A percentile compares a stretch with the other conserved stretches of the same genome.
These are phyloP conservation scores for Raddia guianensis DNA, from an alignment of 176 grass and related monocot genomes.

Conservation along the genomic window DNA sequence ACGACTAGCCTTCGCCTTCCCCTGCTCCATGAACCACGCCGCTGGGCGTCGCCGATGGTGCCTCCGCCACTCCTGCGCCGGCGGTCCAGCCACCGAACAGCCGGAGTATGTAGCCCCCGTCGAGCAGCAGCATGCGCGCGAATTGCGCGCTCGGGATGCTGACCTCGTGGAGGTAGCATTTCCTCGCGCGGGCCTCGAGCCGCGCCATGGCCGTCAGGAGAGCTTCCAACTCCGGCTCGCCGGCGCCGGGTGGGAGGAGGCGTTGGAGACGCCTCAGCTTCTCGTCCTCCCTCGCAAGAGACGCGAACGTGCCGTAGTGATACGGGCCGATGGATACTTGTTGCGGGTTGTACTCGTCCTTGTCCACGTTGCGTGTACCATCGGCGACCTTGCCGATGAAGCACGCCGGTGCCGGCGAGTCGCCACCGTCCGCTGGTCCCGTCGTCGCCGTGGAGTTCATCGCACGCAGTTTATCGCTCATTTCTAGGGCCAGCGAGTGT, in stretches of 20 bases:
- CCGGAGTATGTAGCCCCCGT: conserved; percentile 17
- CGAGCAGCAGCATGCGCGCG: conserved; percentile 26
- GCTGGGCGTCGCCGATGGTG: background rate
- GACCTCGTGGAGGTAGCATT: background rate
- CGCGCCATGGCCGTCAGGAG: background rate
- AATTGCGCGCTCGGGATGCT: background rate
- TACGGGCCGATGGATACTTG: conserved; percentile 40
- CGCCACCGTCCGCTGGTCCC: background rate
- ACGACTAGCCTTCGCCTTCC: no score
- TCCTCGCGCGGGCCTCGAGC: background rate
- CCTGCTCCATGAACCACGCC: background rate
- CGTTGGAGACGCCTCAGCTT: background rate
- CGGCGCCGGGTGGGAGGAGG: background rate
- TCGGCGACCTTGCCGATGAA: conserved; percentile 2
- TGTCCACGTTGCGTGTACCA: background rate
- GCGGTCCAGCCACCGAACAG: background rate
- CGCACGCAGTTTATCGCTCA: background rate
- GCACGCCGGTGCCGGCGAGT: background rate
- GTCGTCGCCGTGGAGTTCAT: background rate
- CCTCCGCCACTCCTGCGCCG: no score
- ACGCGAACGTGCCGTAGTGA: background rate
- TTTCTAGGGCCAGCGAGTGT: background rate
- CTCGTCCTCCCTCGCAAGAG: background rate
- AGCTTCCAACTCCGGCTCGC: background rate
- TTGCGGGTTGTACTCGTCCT: background rate